These are phyloP conservation scores for Arthrobotrys sphaeroides DNA, from an alignment of 2,329 filamentous ascomycete species.

Conservation along the genomic window DNA sequence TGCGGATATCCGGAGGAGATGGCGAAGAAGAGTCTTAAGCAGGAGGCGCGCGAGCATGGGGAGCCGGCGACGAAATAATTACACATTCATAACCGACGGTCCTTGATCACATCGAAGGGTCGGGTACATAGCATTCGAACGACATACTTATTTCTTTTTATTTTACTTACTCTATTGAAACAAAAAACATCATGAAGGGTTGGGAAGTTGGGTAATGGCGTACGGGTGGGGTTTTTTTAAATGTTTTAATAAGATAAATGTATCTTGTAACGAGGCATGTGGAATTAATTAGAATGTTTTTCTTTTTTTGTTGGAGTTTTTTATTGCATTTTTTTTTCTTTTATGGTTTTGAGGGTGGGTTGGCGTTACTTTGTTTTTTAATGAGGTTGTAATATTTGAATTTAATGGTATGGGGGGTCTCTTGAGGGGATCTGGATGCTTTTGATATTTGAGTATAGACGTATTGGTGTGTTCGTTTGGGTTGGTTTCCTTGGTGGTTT, in stretches of 20 bases:
- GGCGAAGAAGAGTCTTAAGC: slow-evolving; percentile 63
- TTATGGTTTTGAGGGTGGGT: neutral
- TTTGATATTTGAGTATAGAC: neutral
- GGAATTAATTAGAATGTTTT: slow-evolving; percentile 1
- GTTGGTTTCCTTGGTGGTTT: too few species aligned
- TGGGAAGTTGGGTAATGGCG: slow-evolving; percentile 16
- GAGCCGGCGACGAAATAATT: neutral
- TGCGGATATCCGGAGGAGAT: slow-evolving; percentile 68
- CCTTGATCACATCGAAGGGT: neutral
- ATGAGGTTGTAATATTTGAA: too few species aligned
- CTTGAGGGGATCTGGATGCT: neutral
- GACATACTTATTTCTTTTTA: neutral
- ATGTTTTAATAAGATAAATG: neutral
- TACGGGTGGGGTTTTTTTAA: slow-evolving; percentile 20
- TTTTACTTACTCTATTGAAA: neutral
- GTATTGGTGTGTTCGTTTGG: too few species aligned
- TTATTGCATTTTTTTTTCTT: neutral
- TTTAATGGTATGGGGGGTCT: neutral
- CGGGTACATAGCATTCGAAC: slow-evolving; percentile 24
- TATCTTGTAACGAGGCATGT: slow-evolving; percentile 9
- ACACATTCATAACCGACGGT: neutral
- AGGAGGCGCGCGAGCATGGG: slow-evolving; percentile 28
- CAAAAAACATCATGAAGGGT: slow-evolving; percentile 7
- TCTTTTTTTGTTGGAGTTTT: neutral
- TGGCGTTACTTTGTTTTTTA: too few species aligned